phyloP scores from a whole-genome alignment of 176 grass and related monocot genomes.

The Oryza punctata region DNA sequence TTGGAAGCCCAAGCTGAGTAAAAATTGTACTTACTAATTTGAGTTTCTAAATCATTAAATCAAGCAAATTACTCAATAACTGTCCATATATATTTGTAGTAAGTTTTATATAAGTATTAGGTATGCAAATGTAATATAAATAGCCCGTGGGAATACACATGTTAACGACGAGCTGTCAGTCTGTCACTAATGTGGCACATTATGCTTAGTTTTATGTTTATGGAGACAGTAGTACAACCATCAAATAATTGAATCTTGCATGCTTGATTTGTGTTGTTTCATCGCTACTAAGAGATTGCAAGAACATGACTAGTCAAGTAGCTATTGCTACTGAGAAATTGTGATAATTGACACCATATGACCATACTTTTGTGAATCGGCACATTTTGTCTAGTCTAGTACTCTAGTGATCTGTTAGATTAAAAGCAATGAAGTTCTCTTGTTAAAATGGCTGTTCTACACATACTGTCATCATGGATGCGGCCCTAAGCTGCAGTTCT shows the following conservation, averaged over 20 bases:
- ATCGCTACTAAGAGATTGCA: not conserved
- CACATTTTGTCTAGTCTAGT: not conserved
- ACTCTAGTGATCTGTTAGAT: not conserved
- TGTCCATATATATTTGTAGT: not conserved
- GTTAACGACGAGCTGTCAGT: not conserved
- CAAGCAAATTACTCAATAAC: not conserved
- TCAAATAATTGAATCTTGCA: slow-evolving; percentile 27
- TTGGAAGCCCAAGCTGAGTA: not conserved
- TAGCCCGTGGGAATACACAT: not conserved
- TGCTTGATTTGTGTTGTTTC: slow-evolving; percentile 2
- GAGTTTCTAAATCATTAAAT: not conserved
- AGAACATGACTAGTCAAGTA: not conserved
- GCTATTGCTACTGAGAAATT: not conserved
- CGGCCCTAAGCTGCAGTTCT: not conserved
- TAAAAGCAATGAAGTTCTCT: not conserved
- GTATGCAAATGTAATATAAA: not conserved
- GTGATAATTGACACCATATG: not conserved
- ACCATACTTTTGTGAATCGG: not conserved
- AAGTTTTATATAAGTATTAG: not conserved
- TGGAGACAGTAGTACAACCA: not conserved
- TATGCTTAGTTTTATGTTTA: slow-evolving; percentile 3
- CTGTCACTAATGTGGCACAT: not conserved
- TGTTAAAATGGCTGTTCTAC: not conserved
- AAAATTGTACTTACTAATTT: not conserved
- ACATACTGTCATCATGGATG: not conserved